A percentile compares a stretch with the other conserved stretches of the same genome.
phyloP scores from a whole-genome alignment of 169 alveolate genomes.

The Babesia ovis region DNA sequence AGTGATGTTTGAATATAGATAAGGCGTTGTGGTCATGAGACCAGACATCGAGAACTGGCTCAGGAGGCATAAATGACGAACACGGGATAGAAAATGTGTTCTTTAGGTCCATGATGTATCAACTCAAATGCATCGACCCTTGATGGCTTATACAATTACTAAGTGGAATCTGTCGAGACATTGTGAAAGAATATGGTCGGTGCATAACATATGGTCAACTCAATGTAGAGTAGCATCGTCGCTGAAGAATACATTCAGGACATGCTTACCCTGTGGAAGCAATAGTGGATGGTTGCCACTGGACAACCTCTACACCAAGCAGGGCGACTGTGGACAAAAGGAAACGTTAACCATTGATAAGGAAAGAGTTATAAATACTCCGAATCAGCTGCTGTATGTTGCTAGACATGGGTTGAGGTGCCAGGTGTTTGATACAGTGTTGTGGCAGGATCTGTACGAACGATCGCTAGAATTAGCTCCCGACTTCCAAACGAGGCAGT shows the following conservation, averaged over 20 bases:
- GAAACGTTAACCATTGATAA: background rate
- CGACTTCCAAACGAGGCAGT: constrained; percentile 65
- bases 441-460: constrained; percentile 71
- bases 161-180: too few relatives aligned
- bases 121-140: too few relatives aligned
- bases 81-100: too few relatives aligned
- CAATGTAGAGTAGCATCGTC: background rate
- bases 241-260: background rate
- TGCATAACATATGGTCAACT: too few relatives aligned
- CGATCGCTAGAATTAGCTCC: constrained; percentile 56
- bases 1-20: too few relatives aligned
- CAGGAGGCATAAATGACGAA: too few relatives aligned
- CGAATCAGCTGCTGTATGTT: constrained; percentile 50
- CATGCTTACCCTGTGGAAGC: constrained; percentile 6
- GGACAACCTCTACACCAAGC: constrained; percentile 8
- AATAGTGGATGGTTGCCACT: constrained; percentile 27
- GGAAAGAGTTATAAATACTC: constrained; percentile 11
- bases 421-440: constrained; percentile 70
- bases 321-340: background rate
- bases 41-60: too few relatives aligned
- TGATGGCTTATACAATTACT: too few relatives aligned
- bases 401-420: constrained; percentile 63
- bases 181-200: too few relatives aligned
- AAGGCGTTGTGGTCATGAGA: too few relatives aligned
- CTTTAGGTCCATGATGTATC: too few relatives aligned